Evolutionary conservation across 2,329 filamentous ascomycete species (phyloP), one percentile per base, ranked within the genome.

Genomic region (Lojkania enalia): DNA sequence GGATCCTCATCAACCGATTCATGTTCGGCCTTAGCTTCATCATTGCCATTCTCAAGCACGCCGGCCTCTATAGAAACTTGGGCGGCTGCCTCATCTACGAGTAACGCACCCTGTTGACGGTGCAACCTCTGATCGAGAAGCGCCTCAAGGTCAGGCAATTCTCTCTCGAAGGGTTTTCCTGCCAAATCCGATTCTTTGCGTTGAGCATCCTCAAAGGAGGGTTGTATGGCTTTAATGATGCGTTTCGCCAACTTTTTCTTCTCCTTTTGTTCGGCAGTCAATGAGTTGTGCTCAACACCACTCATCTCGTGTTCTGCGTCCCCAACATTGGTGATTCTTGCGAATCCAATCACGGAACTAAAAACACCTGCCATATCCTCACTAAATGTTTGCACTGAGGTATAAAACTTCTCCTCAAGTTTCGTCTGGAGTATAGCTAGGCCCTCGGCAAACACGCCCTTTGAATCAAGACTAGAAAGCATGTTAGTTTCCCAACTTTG

Each of bases 231-330:
- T 66, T 90, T 95, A 54, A 95, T 80, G 49, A 96, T 95, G 19
- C 90, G 83, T 70, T 95, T 96, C 18, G 88, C 90, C n/a, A 95
- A 75, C 57, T 86, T 87, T 60, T 88, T 87, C 49, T 87, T 84
- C 56, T 95, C 88, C 46, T 88, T 87, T 48, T 90, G 83, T 58
- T 95, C 90, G 7, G 78, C 54, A 1, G 68, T 72, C 36, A 77
- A 58, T 5, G 65, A 66, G 47, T 63, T 64, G 45, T 75, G 71
- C 15, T 71, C 67, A 4, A 66, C 64, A 23, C 64, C 71, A 37
- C 67, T 67, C n/a, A 73, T 56, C 42, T 74, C 71, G 20, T 70
- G 58, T 32, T 75, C 70, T 4, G 70, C 67, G n/a, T 73, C 68
- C 14, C 60, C 63, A 14, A 68, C 59, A 39, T 69, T 71, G 20